phyloP scores from a whole-genome alignment of 2,329 filamentous ascomycete genomes.

The Aureobasidium sp. region DNA sequence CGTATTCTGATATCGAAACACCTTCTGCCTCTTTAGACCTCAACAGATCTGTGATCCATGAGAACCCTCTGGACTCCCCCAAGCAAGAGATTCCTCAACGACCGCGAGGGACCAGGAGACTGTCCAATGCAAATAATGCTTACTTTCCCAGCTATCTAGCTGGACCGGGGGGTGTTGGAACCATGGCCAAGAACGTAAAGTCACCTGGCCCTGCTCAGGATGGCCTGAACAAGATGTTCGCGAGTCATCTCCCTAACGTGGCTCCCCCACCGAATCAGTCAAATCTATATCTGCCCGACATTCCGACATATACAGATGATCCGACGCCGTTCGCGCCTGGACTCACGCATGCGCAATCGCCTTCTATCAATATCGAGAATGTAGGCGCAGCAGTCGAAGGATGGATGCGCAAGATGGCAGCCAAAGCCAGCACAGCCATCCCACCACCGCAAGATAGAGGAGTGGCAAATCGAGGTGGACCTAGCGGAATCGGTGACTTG shows the following conservation, averaged over 20 bases:
- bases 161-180: slow-evolving; percentile 82
- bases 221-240: slow-evolving; percentile 75
- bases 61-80: slow-evolving; percentile 25
- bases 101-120: slow-evolving; percentile 33
- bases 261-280: slow-evolving; percentile 54
- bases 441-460: slow-evolving; percentile 20
- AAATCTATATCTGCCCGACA: slow-evolving; percentile 51
- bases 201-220: slow-evolving; percentile 78
- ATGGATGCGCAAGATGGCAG: slow-evolving; percentile 79
- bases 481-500: slow-evolving; percentile 50
- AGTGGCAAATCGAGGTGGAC: slow-evolving; percentile 24
- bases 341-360: slow-evolving; percentile 16
- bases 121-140: slow-evolving; percentile 33
- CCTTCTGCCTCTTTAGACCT: slow-evolving; percentile 60
- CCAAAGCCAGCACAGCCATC: slow-evolving; percentile 42
- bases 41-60: slow-evolving; percentile 35
- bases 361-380: slow-evolving; percentile 58
- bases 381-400: slow-evolving; percentile 82
- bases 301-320: slow-evolving; percentile 45
- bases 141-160: slow-evolving; percentile 53
- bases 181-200: slow-evolving; percentile 62
- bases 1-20: slow-evolving; percentile 54
- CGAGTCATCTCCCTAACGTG: slow-evolving; percentile 73
- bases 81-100: slow-evolving; percentile 32
- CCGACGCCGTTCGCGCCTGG: slow-evolving; percentile 17